These are phyloP conservation scores for Tolypocladium capitatum DNA, from an alignment of 2,329 filamentous ascomycete species.

Conservation along the genomic window DNA sequence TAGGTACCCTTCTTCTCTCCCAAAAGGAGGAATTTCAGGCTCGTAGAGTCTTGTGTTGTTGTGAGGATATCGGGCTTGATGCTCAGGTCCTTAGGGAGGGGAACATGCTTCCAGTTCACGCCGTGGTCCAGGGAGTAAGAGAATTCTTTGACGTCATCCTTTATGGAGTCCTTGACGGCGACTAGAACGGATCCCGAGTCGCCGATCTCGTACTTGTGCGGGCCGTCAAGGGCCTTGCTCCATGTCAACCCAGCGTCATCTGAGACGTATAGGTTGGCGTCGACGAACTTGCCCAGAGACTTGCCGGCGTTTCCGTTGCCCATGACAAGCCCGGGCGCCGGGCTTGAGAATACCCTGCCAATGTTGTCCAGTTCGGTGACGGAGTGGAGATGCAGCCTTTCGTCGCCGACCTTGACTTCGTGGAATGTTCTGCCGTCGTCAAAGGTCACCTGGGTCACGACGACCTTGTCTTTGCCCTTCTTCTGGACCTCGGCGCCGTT, in stretches of 20 bases:
- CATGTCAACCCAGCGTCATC: slow-evolving; percentile 83
- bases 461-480: slow-evolving; percentile 44
- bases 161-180: slow-evolving; percentile 61
- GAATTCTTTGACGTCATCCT: slow-evolving; percentile 44
- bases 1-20: slow-evolving; percentile 45
- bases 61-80: slow-evolving; percentile 64
- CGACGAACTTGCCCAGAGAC: slow-evolving; percentile 52
- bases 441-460: slow-evolving; percentile 78
- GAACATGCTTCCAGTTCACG: slow-evolving; percentile 61
- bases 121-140: slow-evolving; percentile 84
- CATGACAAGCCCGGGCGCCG: slow-evolving; percentile 87
- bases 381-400: slow-evolving; percentile 76
- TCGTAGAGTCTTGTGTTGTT: slow-evolving; percentile 85
- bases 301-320: slow-evolving; percentile 83
- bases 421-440: slow-evolving; percentile 87
- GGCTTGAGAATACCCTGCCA: slow-evolving; percentile 83
- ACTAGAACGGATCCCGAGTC: slow-evolving; percentile 83
- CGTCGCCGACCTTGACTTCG: slow-evolving; percentile 52
- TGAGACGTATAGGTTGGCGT: slow-evolving; percentile 76
- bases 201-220: slow-evolving; percentile 93
- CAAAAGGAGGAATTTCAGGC: slow-evolving; percentile 75
- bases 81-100: slow-evolving; percentile 53
- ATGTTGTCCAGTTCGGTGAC: slow-evolving; percentile 73
- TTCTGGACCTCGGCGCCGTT: slow-evolving; percentile 67
- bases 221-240: slow-evolving; percentile 59